Conservation (phyloP, 805 yeast species). For the Suhomyces faveliae region DNA sequence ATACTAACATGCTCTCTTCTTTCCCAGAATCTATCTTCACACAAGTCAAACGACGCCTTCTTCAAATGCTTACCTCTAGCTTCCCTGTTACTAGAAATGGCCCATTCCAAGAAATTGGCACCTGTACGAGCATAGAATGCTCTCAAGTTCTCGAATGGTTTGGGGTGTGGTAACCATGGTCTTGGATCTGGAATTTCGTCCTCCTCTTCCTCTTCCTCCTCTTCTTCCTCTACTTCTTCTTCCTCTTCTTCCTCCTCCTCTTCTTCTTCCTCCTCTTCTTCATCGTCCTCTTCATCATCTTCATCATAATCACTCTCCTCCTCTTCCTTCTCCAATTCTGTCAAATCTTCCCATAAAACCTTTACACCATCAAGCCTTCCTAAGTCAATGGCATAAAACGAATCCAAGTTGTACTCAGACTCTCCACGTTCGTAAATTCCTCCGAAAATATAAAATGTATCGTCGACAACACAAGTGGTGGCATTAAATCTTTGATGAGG, state of each 20-base stretch:
- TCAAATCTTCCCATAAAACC: conserved; percentile 85
- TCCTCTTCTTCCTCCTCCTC: conserved; percentile 48
- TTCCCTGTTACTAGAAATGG: conserved; percentile 79
- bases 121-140: conserved; percentile 86
- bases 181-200: conserved; percentile 83
- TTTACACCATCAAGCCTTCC: conserved; percentile 85
- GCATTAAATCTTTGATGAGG: conserved; percentile 93
- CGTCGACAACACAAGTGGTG: conserved; percentile 80
- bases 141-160: conserved; percentile 82
- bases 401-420: conserved; percentile 77
- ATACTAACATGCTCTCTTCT: conserved; percentile 88
- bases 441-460: conserved; percentile 78
- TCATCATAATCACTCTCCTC: conserved; percentile 65
- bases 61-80: conserved; percentile 89
- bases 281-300: conserved; percentile 65
- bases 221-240: conserved; percentile 60
- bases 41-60: conserved; percentile 82
- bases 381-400: conserved; percentile 81
- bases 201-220: conserved; percentile 58
- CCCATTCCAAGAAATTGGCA: conserved; percentile 87
- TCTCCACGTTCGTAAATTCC: conserved; percentile 92
- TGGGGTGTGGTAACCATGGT: conserved; percentile 98
- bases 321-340: conserved; percentile 51
- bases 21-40: conserved; percentile 98
- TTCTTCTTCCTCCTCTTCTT: conserved; percentile 56